Evolutionary conservation across 2,329 filamentous ascomycete genomes (phyloP), one percentile per base, ranked within the genome.

Genomic region (Fusarium sacchari): DNA sequence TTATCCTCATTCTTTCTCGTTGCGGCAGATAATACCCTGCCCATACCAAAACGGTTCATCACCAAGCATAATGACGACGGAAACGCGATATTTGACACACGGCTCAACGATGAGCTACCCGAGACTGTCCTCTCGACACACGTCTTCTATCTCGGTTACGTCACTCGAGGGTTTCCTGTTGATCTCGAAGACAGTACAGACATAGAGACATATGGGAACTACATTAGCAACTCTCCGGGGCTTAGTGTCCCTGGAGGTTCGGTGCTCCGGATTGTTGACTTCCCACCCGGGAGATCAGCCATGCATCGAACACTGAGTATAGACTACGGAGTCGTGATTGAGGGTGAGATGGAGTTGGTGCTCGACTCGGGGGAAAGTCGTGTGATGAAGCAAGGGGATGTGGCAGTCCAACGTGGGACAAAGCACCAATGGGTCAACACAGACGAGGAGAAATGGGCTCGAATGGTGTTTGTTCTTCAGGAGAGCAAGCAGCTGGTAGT

Each of bases 401-500:
- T 90, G n/a, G 84, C 84, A 13, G 84, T 90, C 28, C 88, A 90
- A 79, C 81, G 88, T 50, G 88, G 83, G 2, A 89, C 88, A 11
- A 87, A 86, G 81, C 88, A 90, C 77, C 83, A 84, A 36, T 90
- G 87, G 87, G 78, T 82, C 46, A 89, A 89, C 59, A 67, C 74
- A 30, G 83, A 83, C 67, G 66, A 79, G 57, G 84, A 81, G 7
- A 81, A 83, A 50, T 87, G 85, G 84, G 81, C 83, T 26, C 78
- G 86, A 40, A 84, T 88, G 81, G 66, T 80, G 78, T 80, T 86
- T 80, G 80, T 83, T 22, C 67, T 84, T 65, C 78, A 81, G 75
- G 70, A 61, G 46, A 72, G 58, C 24, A 66, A 73, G 43, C 64
- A 66, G 18, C 36, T 69, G 46, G 44, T n/a, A 15, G 57, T 70